phyloP scores from a whole-genome alignment of 768 basidiomycete genomes.

The Amanita polypyramis region DNA sequence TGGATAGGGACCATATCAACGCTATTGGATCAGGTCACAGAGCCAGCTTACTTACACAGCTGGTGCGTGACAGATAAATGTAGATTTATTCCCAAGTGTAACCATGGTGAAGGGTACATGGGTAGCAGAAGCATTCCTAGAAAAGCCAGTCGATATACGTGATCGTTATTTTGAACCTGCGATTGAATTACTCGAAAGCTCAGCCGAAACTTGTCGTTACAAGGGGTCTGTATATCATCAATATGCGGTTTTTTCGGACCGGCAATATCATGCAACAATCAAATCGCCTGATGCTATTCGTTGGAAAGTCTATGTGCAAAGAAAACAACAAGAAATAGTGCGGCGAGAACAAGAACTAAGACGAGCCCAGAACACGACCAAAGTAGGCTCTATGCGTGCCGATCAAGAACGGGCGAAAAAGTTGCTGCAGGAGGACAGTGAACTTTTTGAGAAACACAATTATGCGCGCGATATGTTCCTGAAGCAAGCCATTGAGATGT shows the following conservation, averaged over 20 bases:
- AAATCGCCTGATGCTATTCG: slow-evolving; percentile 63
- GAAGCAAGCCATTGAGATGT: slow-evolving; percentile 73
- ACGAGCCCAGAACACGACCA: slow-evolving; percentile 10
- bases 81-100: background rate
- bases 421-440: slow-evolving; percentile 34
- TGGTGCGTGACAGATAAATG: slow-evolving; percentile 37
- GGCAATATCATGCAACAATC: slow-evolving; percentile 65
- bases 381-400: slow-evolving; percentile 11
- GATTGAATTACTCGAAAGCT: slow-evolving; percentile 18
- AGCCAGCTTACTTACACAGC: slow-evolving; percentile 41
- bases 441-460: slow-evolving; percentile 44
- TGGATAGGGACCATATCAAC: slow-evolving; percentile 9
- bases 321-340: slow-evolving; percentile 63
- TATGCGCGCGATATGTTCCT: slow-evolving; percentile 52
- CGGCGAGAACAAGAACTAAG: slow-evolving; percentile 29
- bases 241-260: slow-evolving; percentile 85
- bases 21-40: slow-evolving; percentile 15
- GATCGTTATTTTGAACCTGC: slow-evolving; percentile 63
- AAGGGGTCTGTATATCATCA: slow-evolving; percentile 61
- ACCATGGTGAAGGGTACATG: slow-evolving; percentile 62
- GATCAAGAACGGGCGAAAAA: slow-evolving; percentile 22
- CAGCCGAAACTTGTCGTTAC: slow-evolving; percentile 15
- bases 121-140: slow-evolving; percentile 79
- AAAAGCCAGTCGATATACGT: slow-evolving; percentile 66
- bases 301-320: slow-evolving; percentile 60